Conservation (phyloP, 2,329 filamentous ascomycete genomes). For the Leptographium procerum region DNA sequence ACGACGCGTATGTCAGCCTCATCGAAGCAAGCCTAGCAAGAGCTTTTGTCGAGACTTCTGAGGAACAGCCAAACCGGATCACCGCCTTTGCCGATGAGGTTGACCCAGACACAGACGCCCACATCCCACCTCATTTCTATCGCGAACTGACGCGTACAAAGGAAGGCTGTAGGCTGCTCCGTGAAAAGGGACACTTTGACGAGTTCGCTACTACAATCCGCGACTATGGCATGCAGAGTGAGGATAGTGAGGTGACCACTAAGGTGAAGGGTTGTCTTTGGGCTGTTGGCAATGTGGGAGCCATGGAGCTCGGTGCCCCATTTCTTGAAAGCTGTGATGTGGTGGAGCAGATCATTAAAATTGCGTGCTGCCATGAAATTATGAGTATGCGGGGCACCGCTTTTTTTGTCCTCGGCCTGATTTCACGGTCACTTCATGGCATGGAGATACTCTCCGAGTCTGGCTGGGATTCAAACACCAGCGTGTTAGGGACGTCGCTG, state of each 20-base stretch:
- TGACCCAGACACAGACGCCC: constrained; percentile 42
- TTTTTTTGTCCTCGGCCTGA: constrained; percentile 88
- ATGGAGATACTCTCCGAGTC: constrained; percentile 81
- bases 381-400: constrained; percentile 91
- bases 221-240: constrained; percentile 73
- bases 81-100: constrained; percentile 47
- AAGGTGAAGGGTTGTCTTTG: constrained; percentile 96
- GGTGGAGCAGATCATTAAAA: constrained; percentile 73
- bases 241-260: constrained; percentile 73
- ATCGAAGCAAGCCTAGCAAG: constrained; percentile 89
- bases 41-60: constrained; percentile 42
- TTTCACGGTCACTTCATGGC: constrained; percentile 84
- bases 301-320: constrained; percentile 91
- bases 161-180: constrained; percentile 81
- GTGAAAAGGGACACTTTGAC: constrained; percentile 90
- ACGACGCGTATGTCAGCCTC: constrained; percentile 88
- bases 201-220: constrained; percentile 85
- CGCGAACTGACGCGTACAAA: constrained; percentile 84
- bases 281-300: constrained; percentile 96
- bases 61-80: constrained; percentile 41
- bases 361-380: constrained; percentile 78
- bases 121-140: constrained; percentile 96
- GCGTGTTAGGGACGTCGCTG: constrained; percentile 67
- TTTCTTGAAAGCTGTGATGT: constrained; percentile 88
- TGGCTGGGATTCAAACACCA: constrained; percentile 88